phyloP scores from a whole-genome alignment of 495 filamentous ascomycete species.

The Hyphodiscus hymeniophilus region DNA sequence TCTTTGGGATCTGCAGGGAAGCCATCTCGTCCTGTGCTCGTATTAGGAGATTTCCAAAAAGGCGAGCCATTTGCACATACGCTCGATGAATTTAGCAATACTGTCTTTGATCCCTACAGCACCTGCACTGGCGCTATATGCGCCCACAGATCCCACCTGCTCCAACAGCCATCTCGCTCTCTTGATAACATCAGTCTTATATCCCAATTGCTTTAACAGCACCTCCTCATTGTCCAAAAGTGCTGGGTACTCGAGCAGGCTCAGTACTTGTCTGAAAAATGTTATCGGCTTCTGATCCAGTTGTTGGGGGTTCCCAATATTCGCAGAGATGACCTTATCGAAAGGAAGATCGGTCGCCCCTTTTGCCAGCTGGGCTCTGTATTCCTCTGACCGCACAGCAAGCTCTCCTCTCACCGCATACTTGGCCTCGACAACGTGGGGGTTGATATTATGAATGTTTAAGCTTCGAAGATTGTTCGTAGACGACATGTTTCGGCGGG shows the following conservation, averaged over 20 bases:
- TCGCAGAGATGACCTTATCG: slow-evolving; percentile 83
- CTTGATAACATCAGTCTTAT: slow-evolving; percentile 80
- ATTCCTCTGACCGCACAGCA: slow-evolving; percentile 81
- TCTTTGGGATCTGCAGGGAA: slow-evolving; percentile 67
- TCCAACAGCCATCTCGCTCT: slow-evolving; percentile 71
- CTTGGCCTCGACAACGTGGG: slow-evolving; percentile 70
- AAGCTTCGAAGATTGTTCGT: slow-evolving; percentile 50
- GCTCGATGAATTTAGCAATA: slow-evolving; percentile 85
- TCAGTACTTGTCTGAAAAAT: slow-evolving; percentile 96
- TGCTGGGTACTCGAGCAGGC: slow-evolving; percentile 81
- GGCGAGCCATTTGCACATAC: slow-evolving; percentile 32
- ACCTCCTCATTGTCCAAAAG: slow-evolving; percentile 73
- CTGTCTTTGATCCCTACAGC: slow-evolving; percentile 76
- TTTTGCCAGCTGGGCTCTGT: slow-evolving; percentile 57
- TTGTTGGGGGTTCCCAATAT: slow-evolving; percentile 98
- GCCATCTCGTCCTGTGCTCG: slow-evolving; percentile 63
- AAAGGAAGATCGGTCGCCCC: slow-evolving; percentile 66
- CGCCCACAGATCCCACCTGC: slow-evolving; percentile 83
- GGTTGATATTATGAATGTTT: slow-evolving; percentile 86
- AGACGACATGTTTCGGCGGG: slow-evolving; percentile 47
- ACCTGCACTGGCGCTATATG: slow-evolving; percentile 92
- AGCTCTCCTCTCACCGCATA: slow-evolving; percentile 97
- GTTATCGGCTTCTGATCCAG: slow-evolving; percentile 98
- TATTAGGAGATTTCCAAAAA: slow-evolving; percentile 3
- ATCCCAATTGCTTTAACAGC: slow-evolving; percentile 59